Conservation (phyloP, 768 basidiomycete species). For the Sarcodon sp. region DNA sequence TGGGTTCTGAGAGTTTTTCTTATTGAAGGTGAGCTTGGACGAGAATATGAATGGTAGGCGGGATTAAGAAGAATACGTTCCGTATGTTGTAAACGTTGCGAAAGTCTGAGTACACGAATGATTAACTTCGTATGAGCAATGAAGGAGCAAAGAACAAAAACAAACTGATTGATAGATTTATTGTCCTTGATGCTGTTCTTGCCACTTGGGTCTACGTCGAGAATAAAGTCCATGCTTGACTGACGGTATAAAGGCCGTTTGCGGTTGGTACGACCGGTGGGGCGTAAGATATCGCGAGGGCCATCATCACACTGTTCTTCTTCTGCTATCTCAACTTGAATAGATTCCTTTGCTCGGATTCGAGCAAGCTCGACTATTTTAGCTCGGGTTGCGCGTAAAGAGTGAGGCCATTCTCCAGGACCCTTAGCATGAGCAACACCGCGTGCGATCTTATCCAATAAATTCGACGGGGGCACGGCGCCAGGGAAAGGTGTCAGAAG, state of each 20-base stretch:
- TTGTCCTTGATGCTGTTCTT: slow-evolving; percentile 34
- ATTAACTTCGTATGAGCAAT: slow-evolving; percentile 2
- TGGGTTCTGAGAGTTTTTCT: background rate
- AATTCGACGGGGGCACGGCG: slow-evolving; percentile 70
- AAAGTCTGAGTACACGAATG: slow-evolving; percentile 31
- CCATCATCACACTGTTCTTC: slow-evolving; percentile 27
- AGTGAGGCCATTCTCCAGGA: slow-evolving; percentile 71
- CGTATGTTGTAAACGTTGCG: slow-evolving; percentile 52
- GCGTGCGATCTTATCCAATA: slow-evolving; percentile 78
- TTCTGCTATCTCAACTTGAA: slow-evolving; percentile 20
- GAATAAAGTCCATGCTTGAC: slow-evolving; percentile 83
- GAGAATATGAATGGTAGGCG: slow-evolving; percentile 46
- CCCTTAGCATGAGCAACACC: slow-evolving; percentile 68
- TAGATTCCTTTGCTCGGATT: slow-evolving; percentile 39
- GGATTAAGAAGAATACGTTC: slow-evolving; percentile 37
- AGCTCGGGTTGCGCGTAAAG: slow-evolving; percentile 66
- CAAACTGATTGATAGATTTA: slow-evolving; percentile 51
- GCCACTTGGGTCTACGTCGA: slow-evolving; percentile 15
- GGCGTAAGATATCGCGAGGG: slow-evolving; percentile 27
- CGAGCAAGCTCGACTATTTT: slow-evolving; percentile 77
- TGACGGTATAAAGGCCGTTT: slow-evolving; percentile 61
- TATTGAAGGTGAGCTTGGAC: slow-evolving; percentile 17
- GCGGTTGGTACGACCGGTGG: slow-evolving; percentile 34
- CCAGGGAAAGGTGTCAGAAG: slow-evolving; percentile 84
- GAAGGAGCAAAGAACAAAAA: slow-evolving; percentile 7